A percentile compares a stretch with the other conserved stretches of the same genome.
Conservation (phyloP, 179 eudicot genomes). For the Beta lomatogona region DNA sequence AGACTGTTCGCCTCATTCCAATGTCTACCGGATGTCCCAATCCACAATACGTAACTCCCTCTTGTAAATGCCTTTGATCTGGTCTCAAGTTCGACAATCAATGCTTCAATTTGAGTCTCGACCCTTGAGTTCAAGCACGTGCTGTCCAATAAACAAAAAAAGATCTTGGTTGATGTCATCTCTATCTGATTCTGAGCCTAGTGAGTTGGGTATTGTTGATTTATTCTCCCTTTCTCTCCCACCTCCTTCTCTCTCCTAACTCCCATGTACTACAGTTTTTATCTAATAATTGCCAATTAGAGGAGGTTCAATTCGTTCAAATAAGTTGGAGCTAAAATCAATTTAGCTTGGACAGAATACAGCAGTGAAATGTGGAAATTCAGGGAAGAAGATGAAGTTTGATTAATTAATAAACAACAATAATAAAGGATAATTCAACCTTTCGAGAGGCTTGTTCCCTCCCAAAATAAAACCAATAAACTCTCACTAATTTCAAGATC, state of each 20-base stretch:
- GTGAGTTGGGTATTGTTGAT: neutral
- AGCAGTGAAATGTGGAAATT: no score
- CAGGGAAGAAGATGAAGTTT: no score
- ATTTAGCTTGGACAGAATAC: no score
- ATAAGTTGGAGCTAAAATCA: no score
- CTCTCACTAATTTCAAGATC: no score
- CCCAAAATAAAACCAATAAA: no score
- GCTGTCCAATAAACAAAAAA: no score
- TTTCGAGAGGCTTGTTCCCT: no score
- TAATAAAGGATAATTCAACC: no score
- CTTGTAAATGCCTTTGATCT: neutral
- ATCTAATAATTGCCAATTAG: neutral
- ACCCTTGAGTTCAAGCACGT: neutral
- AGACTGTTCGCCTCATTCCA: neutral
- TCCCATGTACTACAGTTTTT: neutral
- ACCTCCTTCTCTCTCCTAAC: neutral
- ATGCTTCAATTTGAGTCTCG: neutral
- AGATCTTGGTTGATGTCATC: neutral
- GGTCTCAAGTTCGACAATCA: neutral
- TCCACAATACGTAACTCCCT: neutral
- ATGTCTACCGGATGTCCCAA: neutral
- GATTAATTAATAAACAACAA: no score
- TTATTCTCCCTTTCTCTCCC: neutral
- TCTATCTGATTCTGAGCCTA: neutral
- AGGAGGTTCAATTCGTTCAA: no score